phyloP scores from a whole-genome alignment of 371 early-diverging fungal species.

The Mortierella polycephala region DNA sequence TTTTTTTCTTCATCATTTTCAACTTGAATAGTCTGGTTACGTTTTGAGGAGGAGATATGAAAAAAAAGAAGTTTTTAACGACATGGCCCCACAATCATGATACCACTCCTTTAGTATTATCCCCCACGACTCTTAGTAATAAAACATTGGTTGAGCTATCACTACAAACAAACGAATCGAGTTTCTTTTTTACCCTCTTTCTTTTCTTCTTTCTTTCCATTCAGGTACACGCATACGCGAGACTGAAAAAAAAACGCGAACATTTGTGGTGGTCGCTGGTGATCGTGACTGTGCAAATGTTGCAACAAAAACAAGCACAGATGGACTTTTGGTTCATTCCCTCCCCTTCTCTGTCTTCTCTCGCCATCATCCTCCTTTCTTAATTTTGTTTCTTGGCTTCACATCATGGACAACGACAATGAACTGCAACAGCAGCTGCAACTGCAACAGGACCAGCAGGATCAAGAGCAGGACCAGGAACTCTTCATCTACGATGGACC shows the following conservation, averaged over 20 bases:
- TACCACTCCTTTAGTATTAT: constrained; percentile 7
- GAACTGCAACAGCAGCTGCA: constrained; percentile 12
- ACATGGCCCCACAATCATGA: constrained; percentile 2
- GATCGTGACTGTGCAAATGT: no score
- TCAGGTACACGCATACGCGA: no score
- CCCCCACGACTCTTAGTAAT: constrained; percentile 3
- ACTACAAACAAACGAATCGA: not conserved
- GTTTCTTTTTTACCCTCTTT: not conserved
- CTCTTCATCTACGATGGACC: constrained; percentile 42
- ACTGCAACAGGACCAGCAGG: constrained; percentile 4
- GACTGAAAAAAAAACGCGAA: not conserved
- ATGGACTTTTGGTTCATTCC: no score
- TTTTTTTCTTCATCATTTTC: not conserved
- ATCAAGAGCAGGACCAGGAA: constrained; percentile 9
- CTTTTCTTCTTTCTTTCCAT: not conserved
- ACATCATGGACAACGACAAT: constrained; percentile 7
- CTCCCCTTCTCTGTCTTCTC: no score
- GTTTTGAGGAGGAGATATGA: not conserved
- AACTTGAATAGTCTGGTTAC: constrained; percentile 32
- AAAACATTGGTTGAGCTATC: not conserved
- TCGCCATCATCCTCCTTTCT: not conserved
- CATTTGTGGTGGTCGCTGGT: not conserved
- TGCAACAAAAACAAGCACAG: no score
- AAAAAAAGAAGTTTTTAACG: not conserved
- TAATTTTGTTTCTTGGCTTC: not conserved